Percentiles rank a stretch among this genome's conserved stretches.
Evolutionary conservation across 768 basidiomycete species (phyloP).

Genomic region (Psilocybe subaeruginosa): DNA sequence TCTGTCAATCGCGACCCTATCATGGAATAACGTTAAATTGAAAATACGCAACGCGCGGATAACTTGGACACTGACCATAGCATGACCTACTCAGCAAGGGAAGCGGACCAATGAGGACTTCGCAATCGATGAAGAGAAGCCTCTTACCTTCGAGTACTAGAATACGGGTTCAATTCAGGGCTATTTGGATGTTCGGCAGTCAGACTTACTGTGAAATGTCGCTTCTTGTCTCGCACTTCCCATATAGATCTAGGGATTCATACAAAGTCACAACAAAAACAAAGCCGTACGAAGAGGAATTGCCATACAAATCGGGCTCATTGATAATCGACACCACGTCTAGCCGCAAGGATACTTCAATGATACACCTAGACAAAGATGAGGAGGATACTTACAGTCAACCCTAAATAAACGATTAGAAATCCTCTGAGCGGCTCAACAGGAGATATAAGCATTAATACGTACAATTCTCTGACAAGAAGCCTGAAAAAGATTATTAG

Average conservation of each 20-base stretch:
- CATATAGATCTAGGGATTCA: constrained; percentile 68
- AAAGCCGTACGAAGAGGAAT: constrained; percentile 3
- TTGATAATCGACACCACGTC: constrained; percentile 76
- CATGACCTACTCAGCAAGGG: constrained; percentile 65
- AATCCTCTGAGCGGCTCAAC: too few relatives aligned
- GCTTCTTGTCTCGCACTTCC: constrained; percentile 88
- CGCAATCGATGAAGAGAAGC: background rate
- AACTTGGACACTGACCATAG: constrained; percentile 60
- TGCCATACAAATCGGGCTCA: constrained; percentile 77
- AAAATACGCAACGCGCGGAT: background rate
- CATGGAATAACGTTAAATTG: background rate
- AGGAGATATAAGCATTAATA: constrained; percentile 12
- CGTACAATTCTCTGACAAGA: constrained; percentile 75
- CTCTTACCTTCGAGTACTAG: constrained; percentile 24
- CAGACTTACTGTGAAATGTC: constrained; percentile 77
- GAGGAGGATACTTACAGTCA: constrained; percentile 55
- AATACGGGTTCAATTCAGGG: constrained; percentile 5
- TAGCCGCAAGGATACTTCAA: constrained; percentile 25
- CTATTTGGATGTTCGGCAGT: background rate
- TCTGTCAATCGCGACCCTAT: constrained; percentile 93
- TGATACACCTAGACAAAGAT: background rate
- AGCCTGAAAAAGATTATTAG: constrained; percentile 43
- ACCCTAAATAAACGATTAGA: constrained; percentile 44
- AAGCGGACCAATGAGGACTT: background rate
- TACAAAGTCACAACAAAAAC: background rate